Percentiles rank a stretch among this genome's conserved stretches.
phyloP scores from a whole-genome alignment of 2,329 filamentous ascomycete genomes.

The Fusarium incarnatum region DNA sequence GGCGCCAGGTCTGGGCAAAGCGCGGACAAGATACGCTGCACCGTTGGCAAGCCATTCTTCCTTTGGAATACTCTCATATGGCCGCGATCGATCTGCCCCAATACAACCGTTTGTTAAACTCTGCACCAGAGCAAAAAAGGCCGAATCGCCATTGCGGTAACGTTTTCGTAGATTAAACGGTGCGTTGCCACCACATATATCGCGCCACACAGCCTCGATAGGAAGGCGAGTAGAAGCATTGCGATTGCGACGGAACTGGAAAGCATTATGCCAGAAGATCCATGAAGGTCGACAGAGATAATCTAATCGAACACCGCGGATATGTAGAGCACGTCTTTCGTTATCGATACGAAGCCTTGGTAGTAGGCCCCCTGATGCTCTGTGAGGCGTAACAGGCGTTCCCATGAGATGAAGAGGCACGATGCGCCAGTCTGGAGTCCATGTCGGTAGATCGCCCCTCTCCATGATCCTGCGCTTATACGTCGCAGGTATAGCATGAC shows the following conservation, averaged over 20 bases:
- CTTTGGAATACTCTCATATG: slow-evolving; percentile 42
- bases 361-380: slow-evolving; percentile 44
- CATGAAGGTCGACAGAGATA: slow-evolving; percentile 41
- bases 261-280: slow-evolving; percentile 49
- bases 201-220: slow-evolving; percentile 49
- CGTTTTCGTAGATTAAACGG: slow-evolving; percentile 43
- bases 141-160: slow-evolving; percentile 46
- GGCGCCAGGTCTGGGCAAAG: slow-evolving; percentile 12
- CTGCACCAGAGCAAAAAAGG: slow-evolving; percentile 51
- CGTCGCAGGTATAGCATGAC: slow-evolving; percentile 37
- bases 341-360: slow-evolving; percentile 48
- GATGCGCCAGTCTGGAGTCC: slow-evolving; percentile 55
- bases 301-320: slow-evolving; percentile 49
- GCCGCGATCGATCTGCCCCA: slow-evolving; percentile 45
- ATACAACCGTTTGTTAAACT: slow-evolving; percentile 52
- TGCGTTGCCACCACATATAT: slow-evolving; percentile 40
- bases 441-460: slow-evolving; percentile 47
- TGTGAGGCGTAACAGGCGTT: slow-evolving; percentile 49
- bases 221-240: slow-evolving; percentile 26
- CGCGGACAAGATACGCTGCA: slow-evolving; percentile 49
- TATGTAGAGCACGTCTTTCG: slow-evolving; percentile 38
- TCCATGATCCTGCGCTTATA: slow-evolving; percentile 17
- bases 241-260: slow-evolving; percentile 45
- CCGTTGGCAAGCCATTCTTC: slow-evolving; percentile 49
- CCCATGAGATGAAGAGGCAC: slow-evolving; percentile 50